phyloP scores from a whole-genome alignment of 139 green algal genomes.

The Chlamydomonas schloesseri region DNA sequence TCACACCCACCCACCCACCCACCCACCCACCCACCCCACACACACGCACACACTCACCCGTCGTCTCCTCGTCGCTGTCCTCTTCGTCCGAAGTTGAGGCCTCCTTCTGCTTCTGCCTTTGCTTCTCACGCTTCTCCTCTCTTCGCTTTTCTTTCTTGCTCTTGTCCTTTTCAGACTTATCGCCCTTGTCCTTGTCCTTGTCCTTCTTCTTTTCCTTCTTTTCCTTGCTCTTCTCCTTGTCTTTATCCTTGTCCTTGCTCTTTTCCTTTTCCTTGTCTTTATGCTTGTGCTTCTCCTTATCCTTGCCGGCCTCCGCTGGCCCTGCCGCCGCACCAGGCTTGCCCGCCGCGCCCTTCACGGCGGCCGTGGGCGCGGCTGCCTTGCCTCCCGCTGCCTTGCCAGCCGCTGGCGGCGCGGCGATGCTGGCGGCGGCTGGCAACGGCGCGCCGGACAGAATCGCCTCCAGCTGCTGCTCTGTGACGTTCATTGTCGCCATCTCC shows the following conservation, averaged over 20 bases:
- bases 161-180: neutral
- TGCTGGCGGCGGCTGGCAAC: neutral
- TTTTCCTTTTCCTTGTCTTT: neutral
- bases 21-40: too few relatives aligned
- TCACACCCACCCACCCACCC: too few relatives aligned
- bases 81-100: neutral
- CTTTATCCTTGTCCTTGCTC: neutral
- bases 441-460: neutral
- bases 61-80: neutral
- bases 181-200: neutral
- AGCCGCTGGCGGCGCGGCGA: neutral
- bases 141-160: neutral
- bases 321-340: too few relatives aligned
- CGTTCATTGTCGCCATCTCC: constrained; percentile 57
- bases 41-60: neutral
- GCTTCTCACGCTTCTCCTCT: neutral
- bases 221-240: neutral
- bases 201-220: neutral
- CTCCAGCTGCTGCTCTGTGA: constrained; percentile 48
- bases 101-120: neutral
- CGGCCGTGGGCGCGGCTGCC: too few relatives aligned
- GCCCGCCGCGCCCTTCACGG: too few relatives aligned
- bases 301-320: neutral
- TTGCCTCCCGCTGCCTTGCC: neutral
- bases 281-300: neutral